Evolutionary conservation across 75 land plant species (phyloP).

Genomic region (Sequoiadendron giganteum): DNA sequence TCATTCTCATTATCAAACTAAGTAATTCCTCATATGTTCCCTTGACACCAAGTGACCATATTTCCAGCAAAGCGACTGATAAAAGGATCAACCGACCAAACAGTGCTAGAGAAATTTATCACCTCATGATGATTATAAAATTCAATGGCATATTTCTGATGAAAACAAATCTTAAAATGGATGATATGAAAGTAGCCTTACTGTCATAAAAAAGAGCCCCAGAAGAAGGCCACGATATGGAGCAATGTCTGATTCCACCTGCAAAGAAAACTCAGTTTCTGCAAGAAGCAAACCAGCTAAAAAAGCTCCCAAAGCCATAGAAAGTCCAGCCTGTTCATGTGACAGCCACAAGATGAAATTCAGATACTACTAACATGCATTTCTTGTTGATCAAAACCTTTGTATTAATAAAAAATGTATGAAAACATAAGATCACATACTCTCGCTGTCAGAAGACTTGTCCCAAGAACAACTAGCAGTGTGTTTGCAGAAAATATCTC

Average conservation of each 20-base stretch:
- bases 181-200: slow-evolving; percentile 21
- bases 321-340: slow-evolving; percentile 87
- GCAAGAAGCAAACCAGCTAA: slow-evolving; percentile 96
- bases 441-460: slow-evolving; percentile 96
- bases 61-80: neutral
- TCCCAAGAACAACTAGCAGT: slow-evolving; percentile 93
- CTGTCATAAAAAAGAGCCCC: slow-evolving; percentile 99
- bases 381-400: neutral
- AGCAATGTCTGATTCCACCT: slow-evolving; percentile 99
- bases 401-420: neutral
- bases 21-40: neutral
- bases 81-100: neutral
- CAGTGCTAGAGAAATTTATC: neutral
- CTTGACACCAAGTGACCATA: neutral
- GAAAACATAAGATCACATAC: slow-evolving; percentile 36
- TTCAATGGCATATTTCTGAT: neutral
- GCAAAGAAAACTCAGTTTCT: slow-evolving; percentile 96
- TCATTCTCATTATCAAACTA: neutral
- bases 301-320: slow-evolving; percentile 99
- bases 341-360: slow-evolving; percentile 6
- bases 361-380: neutral
- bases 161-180: neutral
- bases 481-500: slow-evolving; percentile 99
- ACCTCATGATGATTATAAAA: neutral
- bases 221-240: slow-evolving; percentile 96